Conservation (phyloP, 2,329 filamentous ascomycete species). For the Pseudogymnoascus sp. region DNA sequence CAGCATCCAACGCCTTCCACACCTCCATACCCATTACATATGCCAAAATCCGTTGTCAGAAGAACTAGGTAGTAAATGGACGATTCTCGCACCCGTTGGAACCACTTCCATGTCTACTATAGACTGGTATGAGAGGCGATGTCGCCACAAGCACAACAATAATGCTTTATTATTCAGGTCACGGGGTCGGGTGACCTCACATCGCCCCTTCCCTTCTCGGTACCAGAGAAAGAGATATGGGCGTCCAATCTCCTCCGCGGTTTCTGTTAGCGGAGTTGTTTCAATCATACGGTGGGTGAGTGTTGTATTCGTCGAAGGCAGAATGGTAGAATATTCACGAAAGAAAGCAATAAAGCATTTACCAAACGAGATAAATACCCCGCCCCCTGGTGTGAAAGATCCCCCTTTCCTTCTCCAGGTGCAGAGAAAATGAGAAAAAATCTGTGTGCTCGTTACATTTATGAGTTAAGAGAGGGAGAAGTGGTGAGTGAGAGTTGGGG, state of each 20-base stretch:
- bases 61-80: neutral
- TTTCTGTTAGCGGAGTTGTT: neutral
- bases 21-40: neutral
- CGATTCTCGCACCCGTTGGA: neutral
- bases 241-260: neutral
- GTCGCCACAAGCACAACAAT: neutral
- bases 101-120: neutral
- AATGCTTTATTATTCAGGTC: neutral
- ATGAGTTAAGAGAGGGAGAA: neutral
- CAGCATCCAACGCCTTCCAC: neutral
- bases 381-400: neutral
- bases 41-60: neutral
- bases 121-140: neutral
- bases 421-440: slow-evolving; percentile 4
- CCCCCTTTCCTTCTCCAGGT: neutral
- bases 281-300: neutral
- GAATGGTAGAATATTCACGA: neutral
- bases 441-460: neutral
- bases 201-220: neutral
- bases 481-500: neutral
- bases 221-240: neutral
- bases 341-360: neutral
- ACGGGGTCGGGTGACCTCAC: neutral
- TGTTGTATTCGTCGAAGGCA: neutral
- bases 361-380: neutral